Percentiles rank a stretch among this genome's conserved stretches.
These are phyloP conservation scores for Monotropa hypopitys DNA, from an alignment of 179 eudicot genomes.

Conservation along the genomic window DNA sequence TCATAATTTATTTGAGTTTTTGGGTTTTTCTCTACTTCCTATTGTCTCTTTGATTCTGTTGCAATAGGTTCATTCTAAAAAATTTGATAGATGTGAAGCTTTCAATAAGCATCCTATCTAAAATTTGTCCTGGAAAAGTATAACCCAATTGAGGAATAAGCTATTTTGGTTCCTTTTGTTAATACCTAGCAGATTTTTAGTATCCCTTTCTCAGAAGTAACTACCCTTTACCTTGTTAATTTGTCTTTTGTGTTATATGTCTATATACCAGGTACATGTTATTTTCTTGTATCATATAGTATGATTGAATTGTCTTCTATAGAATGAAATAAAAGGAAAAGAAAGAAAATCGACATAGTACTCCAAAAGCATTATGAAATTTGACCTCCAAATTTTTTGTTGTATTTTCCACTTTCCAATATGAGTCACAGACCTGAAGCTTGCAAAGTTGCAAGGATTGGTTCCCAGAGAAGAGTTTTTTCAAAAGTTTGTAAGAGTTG, in stretches of 20 bases:
- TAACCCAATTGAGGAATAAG: constrained; percentile 65
- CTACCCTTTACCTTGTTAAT: background rate
- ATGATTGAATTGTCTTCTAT: background rate
- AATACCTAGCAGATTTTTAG: background rate
- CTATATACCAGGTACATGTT: background rate
- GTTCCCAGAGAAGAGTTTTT: too few relatives aligned
- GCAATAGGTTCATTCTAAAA: constrained; percentile 81
- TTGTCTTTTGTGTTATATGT: background rate
- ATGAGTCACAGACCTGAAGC: too few relatives aligned
- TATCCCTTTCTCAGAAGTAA: background rate
- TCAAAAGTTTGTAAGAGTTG: too few relatives aligned
- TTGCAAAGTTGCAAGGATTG: too few relatives aligned
- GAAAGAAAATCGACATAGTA: background rate
- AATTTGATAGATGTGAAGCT: constrained; percentile 95
- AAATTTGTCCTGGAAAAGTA: constrained; percentile 50
- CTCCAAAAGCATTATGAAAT: background rate
- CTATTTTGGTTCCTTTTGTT: background rate
- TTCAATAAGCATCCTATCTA: constrained; percentile 78
- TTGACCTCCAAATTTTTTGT: too few relatives aligned
- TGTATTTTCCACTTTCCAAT: too few relatives aligned
- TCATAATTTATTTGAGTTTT: background rate
- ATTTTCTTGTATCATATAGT: background rate
- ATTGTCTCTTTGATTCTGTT: constrained; percentile 8
- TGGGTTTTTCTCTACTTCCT: background rate
- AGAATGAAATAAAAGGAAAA: background rate